phyloP scores from a whole-genome alignment of 1,284 basidiomycete genomes.

The Pascua sp. region DNA sequence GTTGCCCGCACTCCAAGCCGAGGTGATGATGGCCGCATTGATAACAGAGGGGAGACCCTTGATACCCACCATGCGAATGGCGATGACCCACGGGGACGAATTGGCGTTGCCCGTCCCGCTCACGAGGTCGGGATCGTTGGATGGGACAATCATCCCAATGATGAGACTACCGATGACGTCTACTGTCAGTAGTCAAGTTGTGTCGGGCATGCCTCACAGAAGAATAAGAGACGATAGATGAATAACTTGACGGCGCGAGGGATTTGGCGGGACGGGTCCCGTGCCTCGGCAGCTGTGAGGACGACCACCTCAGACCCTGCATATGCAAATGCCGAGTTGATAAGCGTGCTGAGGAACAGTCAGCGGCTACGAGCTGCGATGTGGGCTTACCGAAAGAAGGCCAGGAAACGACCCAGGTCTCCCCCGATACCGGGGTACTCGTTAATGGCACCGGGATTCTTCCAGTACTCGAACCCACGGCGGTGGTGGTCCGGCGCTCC shows the following conservation, averaged over 20 bases:
- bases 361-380: too few species aligned
- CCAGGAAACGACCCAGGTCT: conserved; percentile 24
- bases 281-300: conserved; percentile 31
- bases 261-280: conserved; percentile 61
- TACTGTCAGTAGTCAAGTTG: not conserved
- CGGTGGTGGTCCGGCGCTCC: conserved; percentile 32
- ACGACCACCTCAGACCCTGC: conserved; percentile 38
- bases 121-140: conserved; percentile 7
- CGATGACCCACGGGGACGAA: conserved; percentile 44
- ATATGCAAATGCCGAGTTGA: conserved; percentile 31
- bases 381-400: conserved; percentile 19
- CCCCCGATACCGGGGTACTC: conserved; percentile 10
- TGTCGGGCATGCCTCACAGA: conserved; percentile 25
- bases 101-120: conserved; percentile 23
- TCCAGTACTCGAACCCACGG: conserved; percentile 32
- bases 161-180: conserved; percentile 2
- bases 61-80: conserved; percentile 58
- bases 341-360: conserved; percentile 24
- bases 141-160: conserved; percentile 8
- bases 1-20: conserved; percentile 56
- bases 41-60: conserved; percentile 63
- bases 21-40: conserved; percentile 62
- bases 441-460: conserved; percentile 26
- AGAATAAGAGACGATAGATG: conserved; percentile 66
- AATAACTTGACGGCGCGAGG: conserved; percentile 70